Conservation (phyloP, 306 rosid species). For the Castanopsis chinensis region DNA sequence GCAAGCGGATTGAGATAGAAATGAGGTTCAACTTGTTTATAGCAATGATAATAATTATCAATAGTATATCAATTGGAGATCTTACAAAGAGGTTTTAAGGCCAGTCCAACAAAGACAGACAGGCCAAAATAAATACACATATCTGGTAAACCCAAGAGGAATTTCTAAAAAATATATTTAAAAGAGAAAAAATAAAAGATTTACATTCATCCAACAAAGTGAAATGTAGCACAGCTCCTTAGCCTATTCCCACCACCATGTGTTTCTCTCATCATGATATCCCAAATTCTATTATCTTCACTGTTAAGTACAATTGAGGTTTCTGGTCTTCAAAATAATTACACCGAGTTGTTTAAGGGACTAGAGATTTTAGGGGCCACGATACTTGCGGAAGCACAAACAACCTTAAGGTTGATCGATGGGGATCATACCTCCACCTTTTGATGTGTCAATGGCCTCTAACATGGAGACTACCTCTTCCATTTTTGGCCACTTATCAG, state of each 20-base stretch:
- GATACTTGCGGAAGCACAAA: slow-evolving; percentile 73
- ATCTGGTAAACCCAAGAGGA: slow-evolving; percentile 32
- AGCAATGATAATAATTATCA: slow-evolving; percentile 26
- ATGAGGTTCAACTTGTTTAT: slow-evolving; percentile 33
- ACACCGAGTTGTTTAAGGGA: slow-evolving; percentile 38
- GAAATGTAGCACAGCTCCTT: slow-evolving; percentile 38
- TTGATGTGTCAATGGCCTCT: slow-evolving; percentile 91
- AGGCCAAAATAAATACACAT: slow-evolving; percentile 28
- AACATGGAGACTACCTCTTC: slow-evolving; percentile 89
- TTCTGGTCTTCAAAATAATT: slow-evolving; percentile 59
- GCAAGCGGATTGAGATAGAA: slow-evolving; percentile 1
- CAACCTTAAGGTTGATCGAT: slow-evolving; percentile 83
- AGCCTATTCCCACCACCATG: slow-evolving; percentile 44
- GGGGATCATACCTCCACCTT: slow-evolving; percentile 99
- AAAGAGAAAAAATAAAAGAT: slow-evolving; percentile 34
- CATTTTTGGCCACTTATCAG: slow-evolving; percentile 96
- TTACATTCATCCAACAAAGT: slow-evolving; percentile 40
- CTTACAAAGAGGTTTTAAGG: slow-evolving; percentile 37
- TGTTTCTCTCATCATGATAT: slow-evolving; percentile 39
- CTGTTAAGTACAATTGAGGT: slow-evolving; percentile 52
- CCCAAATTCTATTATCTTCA: slow-evolving; percentile 44
- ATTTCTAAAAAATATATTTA: background rate
- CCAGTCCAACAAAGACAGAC: slow-evolving; percentile 24
- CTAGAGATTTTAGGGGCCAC: slow-evolving; percentile 65
- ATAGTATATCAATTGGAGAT: slow-evolving; percentile 33